phyloP scores from a whole-genome alignment of 345 rosid genomes.

The Punica granatum region DNA sequence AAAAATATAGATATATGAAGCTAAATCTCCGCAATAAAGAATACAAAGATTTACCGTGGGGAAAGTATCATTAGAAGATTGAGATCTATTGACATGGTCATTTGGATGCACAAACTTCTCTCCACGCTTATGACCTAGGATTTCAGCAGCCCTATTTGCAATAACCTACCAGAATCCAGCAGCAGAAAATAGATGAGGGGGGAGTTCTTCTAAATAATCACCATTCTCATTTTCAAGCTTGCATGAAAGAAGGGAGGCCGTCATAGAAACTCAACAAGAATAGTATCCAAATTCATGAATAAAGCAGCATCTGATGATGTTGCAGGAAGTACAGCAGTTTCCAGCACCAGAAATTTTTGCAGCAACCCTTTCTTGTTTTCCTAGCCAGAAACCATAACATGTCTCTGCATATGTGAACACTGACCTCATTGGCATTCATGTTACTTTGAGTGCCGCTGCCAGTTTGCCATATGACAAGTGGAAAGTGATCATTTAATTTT shows the following conservation, averaged over 20 bases:
- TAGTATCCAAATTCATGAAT: not conserved
- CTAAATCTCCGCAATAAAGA: not conserved
- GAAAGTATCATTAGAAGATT: constrained; percentile 93
- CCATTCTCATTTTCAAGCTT: not conserved
- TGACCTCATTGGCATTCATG: constrained; percentile 99
- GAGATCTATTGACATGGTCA: constrained; percentile 95
- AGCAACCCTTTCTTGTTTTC: too few relatives aligned
- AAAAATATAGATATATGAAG: not conserved
- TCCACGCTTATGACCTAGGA: constrained; percentile 85
- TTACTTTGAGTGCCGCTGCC: constrained; percentile 99
- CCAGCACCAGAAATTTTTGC: too few relatives aligned
- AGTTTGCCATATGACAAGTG: constrained; percentile 96
- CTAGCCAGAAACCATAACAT: too few relatives aligned
- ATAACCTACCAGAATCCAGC: constrained; percentile 49
- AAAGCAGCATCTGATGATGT: not conserved
- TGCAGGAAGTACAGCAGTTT: too few relatives aligned
- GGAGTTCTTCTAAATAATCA: not conserved
- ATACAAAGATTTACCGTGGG: constrained; percentile 60
- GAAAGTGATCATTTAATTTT: constrained; percentile 77
- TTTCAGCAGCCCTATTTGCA: constrained; percentile 97
- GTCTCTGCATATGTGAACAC: not conserved
- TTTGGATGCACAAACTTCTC: constrained; percentile 90
- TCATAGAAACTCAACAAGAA: not conserved
- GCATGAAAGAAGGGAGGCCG: not conserved
- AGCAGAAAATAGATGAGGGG: not conserved